Conservation (phyloP, 2,329 filamentous ascomycete species). For the Trichoderma sp. region DNA sequence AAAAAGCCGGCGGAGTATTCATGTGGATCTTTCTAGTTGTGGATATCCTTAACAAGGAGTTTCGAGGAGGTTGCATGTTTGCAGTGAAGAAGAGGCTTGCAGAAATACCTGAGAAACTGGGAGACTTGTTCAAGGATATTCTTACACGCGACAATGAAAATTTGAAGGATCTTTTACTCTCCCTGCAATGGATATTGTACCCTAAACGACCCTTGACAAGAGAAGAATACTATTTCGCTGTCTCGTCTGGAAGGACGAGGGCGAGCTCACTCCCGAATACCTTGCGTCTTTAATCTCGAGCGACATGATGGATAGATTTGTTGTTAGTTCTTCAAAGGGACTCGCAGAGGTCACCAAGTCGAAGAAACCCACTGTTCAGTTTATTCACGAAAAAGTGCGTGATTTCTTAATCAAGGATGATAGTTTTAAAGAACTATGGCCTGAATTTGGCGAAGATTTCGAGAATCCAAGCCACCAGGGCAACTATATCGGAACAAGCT, state of each 20-base stretch:
- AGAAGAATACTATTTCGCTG: conserved; percentile 45
- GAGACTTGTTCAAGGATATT: conserved; percentile 54
- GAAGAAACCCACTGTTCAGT: conserved; percentile 32
- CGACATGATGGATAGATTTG: conserved; percentile 36
- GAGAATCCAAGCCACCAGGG: not conserved
- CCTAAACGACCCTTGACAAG: conserved; percentile 46
- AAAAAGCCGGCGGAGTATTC: conserved; percentile 47
- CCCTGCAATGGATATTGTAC: conserved; percentile 56
- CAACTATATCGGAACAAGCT: not conserved
- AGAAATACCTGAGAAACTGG: conserved; percentile 43
- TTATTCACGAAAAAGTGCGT: conserved; percentile 53
- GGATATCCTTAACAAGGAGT: conserved; percentile 42
- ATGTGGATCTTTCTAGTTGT: conserved; percentile 47
- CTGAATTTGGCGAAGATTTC: not conserved
- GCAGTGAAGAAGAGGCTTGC: conserved; percentile 34
- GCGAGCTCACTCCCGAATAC: not conserved
- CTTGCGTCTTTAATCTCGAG: conserved; percentile 34
- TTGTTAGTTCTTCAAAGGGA: conserved; percentile 48
- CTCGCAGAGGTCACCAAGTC: conserved; percentile 43
- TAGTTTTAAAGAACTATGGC: conserved; percentile 32
- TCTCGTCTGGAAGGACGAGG: conserved; percentile 15
- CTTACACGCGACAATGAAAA: conserved; percentile 49
- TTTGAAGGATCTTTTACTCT: conserved; percentile 45
- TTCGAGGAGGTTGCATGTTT: conserved; percentile 31
- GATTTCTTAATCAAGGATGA: conserved; percentile 47